Conservation (phyloP, 352 stramenopile species). For the Plasmopara halstedii region DNA sequence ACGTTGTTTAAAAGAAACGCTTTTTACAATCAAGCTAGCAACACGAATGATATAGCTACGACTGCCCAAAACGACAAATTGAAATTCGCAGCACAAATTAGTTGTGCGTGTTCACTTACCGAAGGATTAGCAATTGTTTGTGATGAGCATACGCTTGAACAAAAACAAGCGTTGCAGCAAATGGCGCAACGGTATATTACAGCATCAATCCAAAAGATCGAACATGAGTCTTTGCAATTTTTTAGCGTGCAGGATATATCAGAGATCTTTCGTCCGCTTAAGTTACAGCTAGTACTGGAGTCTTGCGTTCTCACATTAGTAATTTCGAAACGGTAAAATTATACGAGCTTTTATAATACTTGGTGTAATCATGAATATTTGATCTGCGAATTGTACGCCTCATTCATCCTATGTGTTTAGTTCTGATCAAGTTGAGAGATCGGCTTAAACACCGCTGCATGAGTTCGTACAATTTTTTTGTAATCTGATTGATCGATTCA, state of each 20-base stretch:
- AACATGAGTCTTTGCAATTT: slow-evolving; percentile 68
- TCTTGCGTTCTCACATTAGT: too few species aligned
- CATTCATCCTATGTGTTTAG: too few species aligned
- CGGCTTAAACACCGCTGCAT: too few species aligned
- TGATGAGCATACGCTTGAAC: slow-evolving; percentile 87
- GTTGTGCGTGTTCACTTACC: slow-evolving; percentile 90
- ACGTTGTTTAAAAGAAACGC: slow-evolving; percentile 89
- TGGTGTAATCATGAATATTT: too few species aligned
- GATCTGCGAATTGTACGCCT: too few species aligned
- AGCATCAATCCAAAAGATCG: slow-evolving; percentile 55
- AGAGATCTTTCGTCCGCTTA: slow-evolving; percentile 90
- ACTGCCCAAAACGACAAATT: slow-evolving; percentile 87
- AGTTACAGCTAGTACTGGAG: too few species aligned
- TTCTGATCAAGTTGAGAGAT: too few species aligned
- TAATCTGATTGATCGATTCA: too few species aligned
- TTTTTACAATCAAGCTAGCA: slow-evolving; percentile 90
- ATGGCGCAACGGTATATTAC: slow-evolving; percentile 73
- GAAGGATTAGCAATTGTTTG: slow-evolving; percentile 80
- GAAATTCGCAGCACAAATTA: slow-evolving; percentile 90
- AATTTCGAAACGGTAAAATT: too few species aligned
- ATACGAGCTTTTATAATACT: not conserved
- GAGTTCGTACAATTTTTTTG: too few species aligned
- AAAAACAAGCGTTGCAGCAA: slow-evolving; percentile 75
- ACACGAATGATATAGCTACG: slow-evolving; percentile 87
- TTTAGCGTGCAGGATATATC: slow-evolving; percentile 86